A percentile compares a stretch with the other conserved stretches of the same genome.
These are phyloP conservation scores for Monilinia fructigena DNA, from an alignment of 2,329 filamentous ascomycete genomes.

Conservation along the genomic window DNA sequence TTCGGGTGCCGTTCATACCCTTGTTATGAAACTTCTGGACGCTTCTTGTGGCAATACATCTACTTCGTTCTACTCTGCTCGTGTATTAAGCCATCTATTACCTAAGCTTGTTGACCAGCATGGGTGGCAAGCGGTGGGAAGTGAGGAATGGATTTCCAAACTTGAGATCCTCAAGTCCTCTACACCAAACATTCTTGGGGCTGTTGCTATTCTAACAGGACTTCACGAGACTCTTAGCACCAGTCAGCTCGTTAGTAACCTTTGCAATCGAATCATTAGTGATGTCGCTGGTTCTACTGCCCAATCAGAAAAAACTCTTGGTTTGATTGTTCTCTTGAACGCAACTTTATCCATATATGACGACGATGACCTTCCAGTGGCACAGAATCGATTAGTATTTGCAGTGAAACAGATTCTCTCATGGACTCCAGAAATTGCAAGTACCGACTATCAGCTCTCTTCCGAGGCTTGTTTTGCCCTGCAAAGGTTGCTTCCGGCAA, in stretches of 20 bases:
- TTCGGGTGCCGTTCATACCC: conserved; percentile 43
- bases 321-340: conserved; percentile 54
- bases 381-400: conserved; percentile 60
- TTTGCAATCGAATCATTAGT: conserved; percentile 61
- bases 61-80: conserved; percentile 52
- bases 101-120: conserved; percentile 49
- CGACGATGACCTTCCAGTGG: conserved; percentile 53
- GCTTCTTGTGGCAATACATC: conserved; percentile 46
- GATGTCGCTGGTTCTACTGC: conserved; percentile 54
- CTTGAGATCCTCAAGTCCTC: conserved; percentile 49
- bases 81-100: conserved; percentile 52
- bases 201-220: conserved; percentile 52
- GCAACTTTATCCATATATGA: conserved; percentile 54
- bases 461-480: conserved; percentile 57
- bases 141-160: conserved; percentile 50
- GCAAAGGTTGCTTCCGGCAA: conserved; percentile 64
- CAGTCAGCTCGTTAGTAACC: conserved; percentile 51
- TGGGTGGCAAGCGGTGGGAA: conserved; percentile 44
- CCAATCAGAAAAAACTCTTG: conserved; percentile 47
- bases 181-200: conserved; percentile 49
- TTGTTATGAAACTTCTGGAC: conserved; percentile 49
- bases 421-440: conserved; percentile 59
- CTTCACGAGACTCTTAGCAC: conserved; percentile 49
- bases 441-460: conserved; percentile 47
- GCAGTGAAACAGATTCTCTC: conserved; percentile 74